Conservation (phyloP, 257 asterid species). For the Parsonsia alboflavescens region DNA sequence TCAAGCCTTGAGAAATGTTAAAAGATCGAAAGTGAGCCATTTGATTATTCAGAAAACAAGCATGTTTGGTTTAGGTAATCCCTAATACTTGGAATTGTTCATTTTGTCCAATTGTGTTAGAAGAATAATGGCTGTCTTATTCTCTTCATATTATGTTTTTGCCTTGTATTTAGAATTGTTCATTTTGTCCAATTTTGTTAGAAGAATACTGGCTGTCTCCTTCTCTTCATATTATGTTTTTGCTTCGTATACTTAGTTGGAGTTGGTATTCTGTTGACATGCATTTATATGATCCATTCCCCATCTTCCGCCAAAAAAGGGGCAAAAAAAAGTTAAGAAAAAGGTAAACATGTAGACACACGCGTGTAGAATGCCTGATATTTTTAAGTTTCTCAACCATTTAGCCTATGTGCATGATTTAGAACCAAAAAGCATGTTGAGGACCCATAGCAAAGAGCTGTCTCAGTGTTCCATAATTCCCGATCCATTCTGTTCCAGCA, state of each 20-base stretch:
- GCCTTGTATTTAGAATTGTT: background rate
- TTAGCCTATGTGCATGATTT: background rate
- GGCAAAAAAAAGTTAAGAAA: background rate
- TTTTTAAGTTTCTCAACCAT: background rate
- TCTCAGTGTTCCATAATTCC: background rate
- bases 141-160: background rate
- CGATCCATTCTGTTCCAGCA: background rate
- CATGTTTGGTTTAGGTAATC: conserved; percentile 89
- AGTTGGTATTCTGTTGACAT: background rate
- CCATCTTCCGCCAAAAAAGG: background rate
- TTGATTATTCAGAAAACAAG: conserved; percentile 77
- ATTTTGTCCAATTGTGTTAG: too few species aligned
- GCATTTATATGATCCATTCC: background rate
- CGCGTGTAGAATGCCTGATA: background rate
- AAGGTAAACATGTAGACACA: background rate
- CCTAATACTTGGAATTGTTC: background rate
- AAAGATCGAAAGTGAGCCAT: conserved; percentile 79
- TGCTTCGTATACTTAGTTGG: background rate
- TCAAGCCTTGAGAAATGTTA: conserved; percentile 53
- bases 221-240: background rate
- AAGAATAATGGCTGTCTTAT: background rate
- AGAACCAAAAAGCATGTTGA: background rate
- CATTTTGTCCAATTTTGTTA: too few species aligned
- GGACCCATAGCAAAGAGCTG: background rate
- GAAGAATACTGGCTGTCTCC: background rate